Evolutionary conservation across 768 basidiomycete genomes (phyloP).

Genomic region (Russula brevipes): DNA sequence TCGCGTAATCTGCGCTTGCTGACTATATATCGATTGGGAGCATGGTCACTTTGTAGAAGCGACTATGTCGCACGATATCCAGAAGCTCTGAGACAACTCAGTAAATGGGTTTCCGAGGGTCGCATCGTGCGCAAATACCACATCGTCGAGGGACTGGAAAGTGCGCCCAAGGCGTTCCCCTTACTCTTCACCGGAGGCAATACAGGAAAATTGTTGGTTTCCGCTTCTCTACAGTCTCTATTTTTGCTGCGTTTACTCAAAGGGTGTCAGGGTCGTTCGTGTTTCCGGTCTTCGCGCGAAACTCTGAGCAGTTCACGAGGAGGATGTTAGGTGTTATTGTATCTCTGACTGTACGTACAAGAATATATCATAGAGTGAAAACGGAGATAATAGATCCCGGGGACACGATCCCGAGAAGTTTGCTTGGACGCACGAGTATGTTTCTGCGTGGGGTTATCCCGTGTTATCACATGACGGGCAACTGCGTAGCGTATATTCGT

Average conservation of each 20-base stretch:
- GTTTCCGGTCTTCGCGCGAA: conserved; percentile 37
- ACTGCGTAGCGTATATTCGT: background rate
- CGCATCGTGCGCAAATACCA: conserved; percentile 77
- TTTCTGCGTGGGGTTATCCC: background rate
- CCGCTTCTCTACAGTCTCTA: background rate
- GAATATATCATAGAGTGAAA: background rate
- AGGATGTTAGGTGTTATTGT: background rate
- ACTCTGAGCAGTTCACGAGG: background rate
- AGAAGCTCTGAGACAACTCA: conserved; percentile 53
- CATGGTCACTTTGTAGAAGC: conserved; percentile 41
- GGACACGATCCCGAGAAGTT: background rate
- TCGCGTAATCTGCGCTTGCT: background rate
- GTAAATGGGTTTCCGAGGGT: conserved; percentile 55
- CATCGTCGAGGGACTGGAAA: conserved; percentile 68
- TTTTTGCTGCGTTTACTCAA: background rate
- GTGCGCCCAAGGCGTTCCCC: conserved; percentile 63
- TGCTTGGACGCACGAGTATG: background rate
- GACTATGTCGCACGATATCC: conserved; percentile 65
- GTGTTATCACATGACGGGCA: background rate
- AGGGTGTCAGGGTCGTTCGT: conserved; percentile 46
- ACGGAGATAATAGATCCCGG: background rate
- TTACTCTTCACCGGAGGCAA: conserved; percentile 74
- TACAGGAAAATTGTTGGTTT: conserved; percentile 62
- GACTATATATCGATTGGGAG: background rate
- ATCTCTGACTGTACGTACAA: background rate